Evolutionary conservation across 139 green algal species (phyloP), one percentile per base, ranked within the genome.

Genomic region (Coelastrella sp.): DNA sequence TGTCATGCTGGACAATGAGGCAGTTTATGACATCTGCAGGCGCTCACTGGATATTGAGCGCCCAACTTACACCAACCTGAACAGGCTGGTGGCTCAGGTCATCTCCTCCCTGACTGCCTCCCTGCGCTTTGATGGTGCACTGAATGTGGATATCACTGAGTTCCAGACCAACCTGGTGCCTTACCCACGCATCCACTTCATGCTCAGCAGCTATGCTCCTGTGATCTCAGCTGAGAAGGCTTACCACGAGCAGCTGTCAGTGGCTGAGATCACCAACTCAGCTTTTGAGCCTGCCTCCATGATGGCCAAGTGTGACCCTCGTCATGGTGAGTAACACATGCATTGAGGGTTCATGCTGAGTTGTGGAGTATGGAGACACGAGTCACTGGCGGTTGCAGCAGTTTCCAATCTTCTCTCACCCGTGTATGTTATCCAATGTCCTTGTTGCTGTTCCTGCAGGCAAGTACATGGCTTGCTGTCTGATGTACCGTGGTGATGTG

Each of bases 121-220:
- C 23, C 94, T 99, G 88, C 92, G 96, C 84, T 99, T 99, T 69
- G 95, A 98, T 81, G 96, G 96, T 84, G 95, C 96, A 59, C 92
- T 99, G 68, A 99, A 99, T 91, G 96, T 99, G 84, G 96, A 99
- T 87, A 90, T 99, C 67, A 99, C 96, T 60, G 96, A 98, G 94
- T 99, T 99, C 95, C 88, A 99, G 95, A 99, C 96, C 92, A 99
- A 99, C 94, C 91, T 99, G 92, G 97, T 99, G 90, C 97, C 97
- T 69, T 99, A 98, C 93, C 97, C 97, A 41, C 95, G 97, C 83
- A 99, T 99, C 91, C 97, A 99, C 95, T 99, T 99, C 92, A 98
- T 99, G 96, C 95, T 99, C 60, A 98, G 93, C 51, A 98, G 95
- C 41, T 99, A 99, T 90, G 96, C 96, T 17, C 96, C 96, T 27